A percentile compares a stretch with the other conserved stretches of the same genome.
Evolutionary conservation across 2,329 filamentous ascomycete species (phyloP).

Genomic region (Magnaporthales sp.): DNA sequence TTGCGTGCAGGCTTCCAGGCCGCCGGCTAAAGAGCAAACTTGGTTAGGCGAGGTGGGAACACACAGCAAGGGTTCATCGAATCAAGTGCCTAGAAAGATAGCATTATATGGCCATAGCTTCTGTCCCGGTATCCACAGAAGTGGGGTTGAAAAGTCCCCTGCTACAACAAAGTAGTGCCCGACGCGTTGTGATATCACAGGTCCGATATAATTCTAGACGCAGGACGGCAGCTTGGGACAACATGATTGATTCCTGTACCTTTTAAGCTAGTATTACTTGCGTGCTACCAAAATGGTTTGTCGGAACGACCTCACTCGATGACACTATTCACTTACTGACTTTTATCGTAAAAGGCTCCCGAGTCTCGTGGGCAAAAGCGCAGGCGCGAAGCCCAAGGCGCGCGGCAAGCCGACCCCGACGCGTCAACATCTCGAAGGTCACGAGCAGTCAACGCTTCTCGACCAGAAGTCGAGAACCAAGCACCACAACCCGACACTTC

Average conservation of each 20-base stretch:
- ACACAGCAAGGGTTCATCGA: background rate
- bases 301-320: background rate
- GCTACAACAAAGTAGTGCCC: background rate
- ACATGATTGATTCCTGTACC: background rate
- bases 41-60: background rate
- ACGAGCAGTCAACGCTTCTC: conserved; percentile 7
- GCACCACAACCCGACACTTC: background rate
- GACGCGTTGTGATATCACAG: background rate
- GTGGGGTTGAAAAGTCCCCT: background rate
- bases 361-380: conserved; percentile 20
- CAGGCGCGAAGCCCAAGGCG: conserved; percentile 22
- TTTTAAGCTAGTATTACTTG: background rate
- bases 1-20: background rate
- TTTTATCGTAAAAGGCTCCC: conserved; percentile 12
- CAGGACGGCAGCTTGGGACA: background rate
- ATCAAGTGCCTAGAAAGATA: background rate
- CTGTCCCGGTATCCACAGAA: background rate
- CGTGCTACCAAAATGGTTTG: background rate
- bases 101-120: background rate
- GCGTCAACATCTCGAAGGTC: conserved; percentile 12
- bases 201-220: background rate
- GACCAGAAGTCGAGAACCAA: background rate
- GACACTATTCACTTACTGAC: background rate
- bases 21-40: background rate
- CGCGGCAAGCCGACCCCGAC: conserved; percentile 14